Conservation (phyloP, 1,284 basidiomycete genomes). For the Somion occarium region DNA sequence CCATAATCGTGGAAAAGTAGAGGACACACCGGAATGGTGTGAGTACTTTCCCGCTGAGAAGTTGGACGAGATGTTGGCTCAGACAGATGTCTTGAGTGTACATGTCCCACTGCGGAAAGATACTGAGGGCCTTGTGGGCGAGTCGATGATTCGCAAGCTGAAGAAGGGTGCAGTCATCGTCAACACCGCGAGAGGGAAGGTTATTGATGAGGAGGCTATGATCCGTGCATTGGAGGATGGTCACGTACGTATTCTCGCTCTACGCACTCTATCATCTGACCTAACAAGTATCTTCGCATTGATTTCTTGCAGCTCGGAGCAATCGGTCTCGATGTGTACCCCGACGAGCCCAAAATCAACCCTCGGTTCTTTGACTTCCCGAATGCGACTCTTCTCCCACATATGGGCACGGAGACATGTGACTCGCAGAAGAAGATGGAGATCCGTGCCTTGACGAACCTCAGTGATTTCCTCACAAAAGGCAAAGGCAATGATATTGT, state of each 20-base stretch:
- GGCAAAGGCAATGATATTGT: constrained; percentile 66
- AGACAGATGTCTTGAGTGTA: constrained; percentile 80
- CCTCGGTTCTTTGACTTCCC: constrained; percentile 75
- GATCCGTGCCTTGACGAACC: constrained; percentile 67
- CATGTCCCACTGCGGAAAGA: constrained; percentile 70
- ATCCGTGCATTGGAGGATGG: constrained; percentile 81
- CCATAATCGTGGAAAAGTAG: constrained; percentile 61
- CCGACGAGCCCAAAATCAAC: constrained; percentile 84
- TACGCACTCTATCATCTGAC: constrained; percentile 5
- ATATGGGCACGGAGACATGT: constrained; percentile 85
- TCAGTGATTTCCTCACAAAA: constrained; percentile 60
- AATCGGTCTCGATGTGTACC: constrained; percentile 88
- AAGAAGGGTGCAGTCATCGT: constrained; percentile 81
- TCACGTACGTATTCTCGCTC: constrained; percentile 50
- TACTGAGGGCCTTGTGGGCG: constrained; percentile 75
- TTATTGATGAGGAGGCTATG: constrained; percentile 85
- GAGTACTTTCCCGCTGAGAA: constrained; percentile 62
- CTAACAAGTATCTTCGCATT: constrained; percentile 3
- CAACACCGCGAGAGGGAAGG: constrained; percentile 88
- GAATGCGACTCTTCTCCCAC: constrained; percentile 81
- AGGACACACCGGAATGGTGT: constrained; percentile 64
- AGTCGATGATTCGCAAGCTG: constrained; percentile 74
- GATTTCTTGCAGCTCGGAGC: constrained; percentile 55
- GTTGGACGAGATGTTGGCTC: constrained; percentile 68
- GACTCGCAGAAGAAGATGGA: constrained; percentile 85